A percentile compares a stretch with the other conserved stretches of the same genome.
Evolutionary conservation across 192 early-diverging fungal genomes (phyloP).

Genomic region (Coemansia umbellata): DNA sequence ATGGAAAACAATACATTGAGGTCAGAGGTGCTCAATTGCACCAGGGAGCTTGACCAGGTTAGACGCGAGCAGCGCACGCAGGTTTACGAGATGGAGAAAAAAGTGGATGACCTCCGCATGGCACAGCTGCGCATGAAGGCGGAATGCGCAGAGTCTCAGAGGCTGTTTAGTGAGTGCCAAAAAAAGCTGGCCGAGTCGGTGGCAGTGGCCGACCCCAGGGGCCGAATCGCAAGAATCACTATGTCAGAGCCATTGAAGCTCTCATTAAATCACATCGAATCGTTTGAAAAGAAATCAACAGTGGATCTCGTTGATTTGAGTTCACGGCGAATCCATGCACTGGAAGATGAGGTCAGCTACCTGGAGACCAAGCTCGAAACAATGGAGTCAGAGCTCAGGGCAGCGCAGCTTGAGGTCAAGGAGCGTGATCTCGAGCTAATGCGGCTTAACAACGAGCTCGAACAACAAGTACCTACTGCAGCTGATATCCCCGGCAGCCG

Average conservation of each 20-base stretch:
- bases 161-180: constrained; percentile 23
- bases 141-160: constrained; percentile 14
- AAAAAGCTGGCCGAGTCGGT: constrained; percentile 17
- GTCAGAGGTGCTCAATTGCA: constrained; percentile 30
- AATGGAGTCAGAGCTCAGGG: constrained; percentile 8
- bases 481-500: background rate
- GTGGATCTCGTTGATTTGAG: constrained; percentile 43
- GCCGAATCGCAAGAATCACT: constrained; percentile 23
- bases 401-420: constrained; percentile 30
- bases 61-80: constrained; percentile 25
- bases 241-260: background rate
- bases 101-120: constrained; percentile 28
- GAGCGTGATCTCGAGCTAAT: constrained; percentile 42
- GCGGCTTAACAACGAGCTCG: constrained; percentile 28
- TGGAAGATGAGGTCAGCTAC: constrained; percentile 38
- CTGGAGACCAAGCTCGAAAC: constrained; percentile 26
- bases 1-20: constrained; percentile 45
- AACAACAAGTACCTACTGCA: background rate
- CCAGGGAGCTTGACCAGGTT: constrained; percentile 23
- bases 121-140: constrained; percentile 26
- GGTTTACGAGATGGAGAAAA: constrained; percentile 14
- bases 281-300: too few relatives aligned
- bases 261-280: background rate
- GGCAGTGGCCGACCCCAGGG: constrained; percentile 19
- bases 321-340: constrained; percentile 27